phyloP scores from a whole-genome alignment of 106 monocot species.

The Alisma plantagoaquatica region DNA sequence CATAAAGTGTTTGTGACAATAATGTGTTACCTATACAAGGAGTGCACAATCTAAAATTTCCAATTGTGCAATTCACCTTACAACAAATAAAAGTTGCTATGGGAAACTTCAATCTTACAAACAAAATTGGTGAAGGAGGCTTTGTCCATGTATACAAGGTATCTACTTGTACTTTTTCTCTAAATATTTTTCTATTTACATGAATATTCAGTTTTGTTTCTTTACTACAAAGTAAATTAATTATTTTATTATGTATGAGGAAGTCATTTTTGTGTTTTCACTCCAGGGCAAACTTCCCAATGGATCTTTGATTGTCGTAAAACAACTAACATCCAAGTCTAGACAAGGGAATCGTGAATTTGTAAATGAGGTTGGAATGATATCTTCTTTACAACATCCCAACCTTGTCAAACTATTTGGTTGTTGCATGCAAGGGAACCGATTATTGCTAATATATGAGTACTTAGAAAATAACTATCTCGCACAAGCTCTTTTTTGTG shows the following conservation, averaged over 20 bases:
- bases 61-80: slow-evolving; percentile 12
- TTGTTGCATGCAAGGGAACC: slow-evolving; percentile 13
- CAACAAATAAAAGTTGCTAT: slow-evolving; percentile 9
- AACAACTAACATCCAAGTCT: slow-evolving; percentile 16
- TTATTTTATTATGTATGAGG: neutral
- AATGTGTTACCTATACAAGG: too few species aligned
- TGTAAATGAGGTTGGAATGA: slow-evolving; percentile 16
- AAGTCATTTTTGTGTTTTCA: neutral
- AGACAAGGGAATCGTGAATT: slow-evolving; percentile 19
- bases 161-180: too few species aligned
- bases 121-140: slow-evolving; percentile 15
- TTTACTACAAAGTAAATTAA: neutral
- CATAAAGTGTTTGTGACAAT: too few species aligned
- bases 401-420: slow-evolving; percentile 11
- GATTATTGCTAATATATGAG: too few species aligned
- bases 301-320: slow-evolving; percentile 11
- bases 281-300: slow-evolving; percentile 8
- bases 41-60: too few species aligned
- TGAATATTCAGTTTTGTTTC: neutral
- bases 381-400: slow-evolving; percentile 11
- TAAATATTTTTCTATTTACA: too few species aligned
- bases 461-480: too few species aligned
- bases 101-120: slow-evolving; percentile 3
- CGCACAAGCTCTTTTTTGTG: slow-evolving; percentile 8
- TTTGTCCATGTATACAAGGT: slow-evolving; percentile 4